A percentile compares a stretch with the other conserved stretches of the same genome.
phyloP scores from a whole-genome alignment of 2,329 filamentous ascomycete genomes.

The Diplodia corticola region DNA sequence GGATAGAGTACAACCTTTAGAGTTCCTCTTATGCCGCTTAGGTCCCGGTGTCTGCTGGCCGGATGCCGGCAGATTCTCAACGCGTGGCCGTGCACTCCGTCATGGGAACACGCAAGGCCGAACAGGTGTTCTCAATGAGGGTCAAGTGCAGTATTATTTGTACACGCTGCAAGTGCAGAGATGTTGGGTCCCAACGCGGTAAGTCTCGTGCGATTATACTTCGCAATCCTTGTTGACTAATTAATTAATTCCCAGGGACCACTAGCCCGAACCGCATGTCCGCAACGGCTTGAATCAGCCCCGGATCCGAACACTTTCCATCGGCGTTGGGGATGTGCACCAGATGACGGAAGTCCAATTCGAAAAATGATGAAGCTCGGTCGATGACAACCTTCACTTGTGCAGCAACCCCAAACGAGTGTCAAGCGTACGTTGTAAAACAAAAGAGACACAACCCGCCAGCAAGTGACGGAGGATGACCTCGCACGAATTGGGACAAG shows the following conservation, averaged over 20 bases:
- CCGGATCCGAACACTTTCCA: background rate
- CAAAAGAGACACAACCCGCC: no score
- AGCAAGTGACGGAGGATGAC: no score
- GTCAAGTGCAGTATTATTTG: background rate
- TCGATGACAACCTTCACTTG: no score
- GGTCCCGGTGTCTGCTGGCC: background rate
- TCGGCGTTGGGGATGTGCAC: no score
- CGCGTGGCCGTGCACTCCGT: background rate
- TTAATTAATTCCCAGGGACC: no score
- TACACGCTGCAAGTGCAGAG: background rate
- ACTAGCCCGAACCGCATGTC: background rate
- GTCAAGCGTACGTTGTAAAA: no score
- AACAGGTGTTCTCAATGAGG: background rate
- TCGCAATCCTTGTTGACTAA: no score
- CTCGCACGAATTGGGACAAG: background rate
- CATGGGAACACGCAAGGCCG: background rate
- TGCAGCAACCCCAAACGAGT: no score
- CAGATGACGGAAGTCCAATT: no score
- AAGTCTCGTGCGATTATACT: no score
- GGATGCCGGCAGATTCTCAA: background rate
- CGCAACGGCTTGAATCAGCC: background rate
- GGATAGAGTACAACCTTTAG: background rate
- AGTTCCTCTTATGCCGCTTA: background rate
- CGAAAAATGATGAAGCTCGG: background rate
- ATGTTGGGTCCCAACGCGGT: background rate